Evolutionary conservation across 441 rosid genomes (phyloP).

Genomic region (Pelargonium fulgidum): DNA sequence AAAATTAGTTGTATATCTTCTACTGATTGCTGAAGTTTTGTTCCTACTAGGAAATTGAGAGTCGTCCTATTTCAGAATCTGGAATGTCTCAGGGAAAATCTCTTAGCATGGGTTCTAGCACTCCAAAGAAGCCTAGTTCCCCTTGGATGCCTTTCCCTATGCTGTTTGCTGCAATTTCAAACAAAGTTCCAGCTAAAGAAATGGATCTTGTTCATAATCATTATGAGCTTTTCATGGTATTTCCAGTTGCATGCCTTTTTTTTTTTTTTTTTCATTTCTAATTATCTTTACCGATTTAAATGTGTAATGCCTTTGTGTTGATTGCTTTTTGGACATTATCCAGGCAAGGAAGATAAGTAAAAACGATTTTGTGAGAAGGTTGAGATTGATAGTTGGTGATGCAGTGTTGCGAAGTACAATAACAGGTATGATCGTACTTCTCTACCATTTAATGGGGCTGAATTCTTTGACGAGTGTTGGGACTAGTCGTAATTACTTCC

Average conservation of each 20-base stretch:
- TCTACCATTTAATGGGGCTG: background rate
- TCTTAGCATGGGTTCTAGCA: constrained; percentile 51
- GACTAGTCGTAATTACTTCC: background rate
- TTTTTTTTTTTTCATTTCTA: background rate
- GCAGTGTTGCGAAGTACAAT: constrained; percentile 63
- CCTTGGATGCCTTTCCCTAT: constrained; percentile 93
- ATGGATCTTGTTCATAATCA: constrained; percentile 49
- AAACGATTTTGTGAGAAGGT: constrained; percentile 59
- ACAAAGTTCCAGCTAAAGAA: constrained; percentile 44
- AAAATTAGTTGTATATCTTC: background rate
- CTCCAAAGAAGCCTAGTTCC: constrained; percentile 58
- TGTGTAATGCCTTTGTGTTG: background rate
- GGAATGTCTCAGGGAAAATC: constrained; percentile 40
- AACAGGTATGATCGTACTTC: constrained; percentile 45
- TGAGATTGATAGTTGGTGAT: constrained; percentile 76
- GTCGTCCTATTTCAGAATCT: constrained; percentile 26
- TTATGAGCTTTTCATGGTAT: constrained; percentile 69
- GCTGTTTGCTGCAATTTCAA: constrained; percentile 75
- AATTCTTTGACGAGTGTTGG: background rate
- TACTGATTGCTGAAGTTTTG: constrained; percentile 11
- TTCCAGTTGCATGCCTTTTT: background rate
- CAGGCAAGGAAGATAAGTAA: constrained; percentile 64
- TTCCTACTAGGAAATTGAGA: constrained; percentile 31
- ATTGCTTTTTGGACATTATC: background rate
- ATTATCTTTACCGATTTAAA: background rate